A percentile compares a stretch with the other conserved stretches of the same genome.
Conservation (phyloP, 768 basidiomycete species). For the Filobasidium wieringae region DNA sequence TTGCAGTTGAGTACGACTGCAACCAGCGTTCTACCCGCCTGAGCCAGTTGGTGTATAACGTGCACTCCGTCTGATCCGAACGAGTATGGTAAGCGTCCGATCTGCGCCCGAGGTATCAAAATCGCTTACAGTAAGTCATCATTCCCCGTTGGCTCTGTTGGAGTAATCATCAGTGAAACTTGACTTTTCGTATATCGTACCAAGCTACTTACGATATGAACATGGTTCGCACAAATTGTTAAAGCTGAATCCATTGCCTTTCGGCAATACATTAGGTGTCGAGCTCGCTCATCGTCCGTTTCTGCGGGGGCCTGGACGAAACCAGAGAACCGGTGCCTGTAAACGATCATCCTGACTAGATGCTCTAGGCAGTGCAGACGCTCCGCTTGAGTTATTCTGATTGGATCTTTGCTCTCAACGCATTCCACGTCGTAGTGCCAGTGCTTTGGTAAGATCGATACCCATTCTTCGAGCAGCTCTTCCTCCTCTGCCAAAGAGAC, state of each 20-base stretch:
- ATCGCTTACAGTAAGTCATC: slow-evolving; percentile 81
- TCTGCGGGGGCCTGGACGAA: slow-evolving; percentile 35
- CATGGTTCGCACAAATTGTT: slow-evolving; percentile 67
- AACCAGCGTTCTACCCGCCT: slow-evolving; percentile 80
- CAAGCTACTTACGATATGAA: slow-evolving; percentile 56
- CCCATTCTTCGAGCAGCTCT: slow-evolving; percentile 65
- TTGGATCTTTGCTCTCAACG: slow-evolving; percentile 69
- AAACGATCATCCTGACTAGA: slow-evolving; percentile 73
- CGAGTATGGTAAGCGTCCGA: not conserved
- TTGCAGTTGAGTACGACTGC: slow-evolving; percentile 80
- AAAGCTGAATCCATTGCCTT: slow-evolving; percentile 69
- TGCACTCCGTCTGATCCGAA: slow-evolving; percentile 65
- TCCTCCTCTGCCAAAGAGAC: slow-evolving; percentile 54
- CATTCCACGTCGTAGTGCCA: slow-evolving; percentile 76
- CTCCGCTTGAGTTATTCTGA: slow-evolving; percentile 78
- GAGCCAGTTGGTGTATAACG: slow-evolving; percentile 88
- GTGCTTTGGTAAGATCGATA: slow-evolving; percentile 55
- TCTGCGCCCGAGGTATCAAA: not conserved
- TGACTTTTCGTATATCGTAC: not conserved
- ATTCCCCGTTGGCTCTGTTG: slow-evolving; percentile 54
- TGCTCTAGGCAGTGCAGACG: slow-evolving; percentile 78
- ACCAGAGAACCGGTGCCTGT: slow-evolving; percentile 59
- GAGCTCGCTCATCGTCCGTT: slow-evolving; percentile 53
- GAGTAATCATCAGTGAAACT: not conserved
- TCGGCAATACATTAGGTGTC: slow-evolving; percentile 36